Base-by-base conservation (phyloP, 139 green algal genomes). In the Chlorella sorokiniana region DNA sequence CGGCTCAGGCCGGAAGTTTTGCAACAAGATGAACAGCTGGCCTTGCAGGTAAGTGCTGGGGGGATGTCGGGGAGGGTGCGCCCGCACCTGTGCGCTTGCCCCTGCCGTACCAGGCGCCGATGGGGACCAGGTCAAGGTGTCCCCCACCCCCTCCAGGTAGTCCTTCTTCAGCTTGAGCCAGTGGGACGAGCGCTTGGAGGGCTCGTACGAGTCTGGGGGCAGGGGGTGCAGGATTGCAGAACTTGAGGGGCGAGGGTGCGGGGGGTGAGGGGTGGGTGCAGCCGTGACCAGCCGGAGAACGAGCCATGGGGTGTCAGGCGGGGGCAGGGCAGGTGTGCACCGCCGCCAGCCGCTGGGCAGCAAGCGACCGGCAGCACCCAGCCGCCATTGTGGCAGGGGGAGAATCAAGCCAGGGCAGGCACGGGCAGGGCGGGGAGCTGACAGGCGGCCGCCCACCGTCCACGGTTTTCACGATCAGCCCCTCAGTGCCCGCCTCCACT, bases 151-250 rank as follows among this genome's bases (percentile, higher is more conserved):
- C 41, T 98, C 92, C 84, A 99, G 89, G 92, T 99, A 99, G 83
- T 99, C 97, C 88, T 99, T 99, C 89, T 99, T 99, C 22, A 99
- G 86, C 87, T 98, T 98, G 35, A 98, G 93, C 96, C 96, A 99
- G 88, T 98, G 94, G 42, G 77, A 86, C 38, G 90, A 94, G 78
- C 93, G 89, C 76, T 93, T 94, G 73, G 85, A 91, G n/a, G 96
- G 96, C 93, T 99, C 94, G 86, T 99, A 99, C 0, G 51, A 78
- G 52, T 88, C 84, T 82, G 76, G 7, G 10, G 31, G 22, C 5
- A 25, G 51, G 33, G 18, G 33, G 38, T 48, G n/a, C 33, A 48
- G 64, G n/a, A 42, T 38, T n/a, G n/a, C n/a, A n/a, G n/a, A n/a
- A n/a, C n/a, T n/a, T n/a, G n/a, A n/a, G 40, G 25, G 68, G 23